A percentile compares a stretch with the other conserved stretches of the same genome.
Conservation (phyloP, 2,329 filamentous ascomycete species). For the Fusarium oligoseptatum region DNA sequence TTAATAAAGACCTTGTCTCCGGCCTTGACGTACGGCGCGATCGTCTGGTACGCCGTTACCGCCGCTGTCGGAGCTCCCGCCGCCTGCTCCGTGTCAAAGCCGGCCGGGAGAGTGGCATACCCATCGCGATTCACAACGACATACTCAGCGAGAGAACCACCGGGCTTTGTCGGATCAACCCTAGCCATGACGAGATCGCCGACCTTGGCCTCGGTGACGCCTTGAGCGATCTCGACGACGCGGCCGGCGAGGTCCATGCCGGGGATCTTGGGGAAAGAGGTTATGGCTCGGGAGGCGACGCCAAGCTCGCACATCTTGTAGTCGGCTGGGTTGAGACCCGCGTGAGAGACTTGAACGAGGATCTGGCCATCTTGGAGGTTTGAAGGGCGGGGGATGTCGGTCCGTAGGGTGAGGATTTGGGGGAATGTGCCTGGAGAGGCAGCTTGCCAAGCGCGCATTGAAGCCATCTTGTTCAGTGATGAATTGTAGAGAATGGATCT, state of each 20-base stretch:
- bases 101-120: constrained; percentile 55
- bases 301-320: constrained; percentile 61
- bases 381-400: constrained; percentile 33
- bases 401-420: constrained; percentile 41
- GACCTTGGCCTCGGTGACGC: constrained; percentile 48
- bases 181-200: constrained; percentile 62
- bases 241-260: constrained; percentile 66
- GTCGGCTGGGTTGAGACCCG: constrained; percentile 63
- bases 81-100: constrained; percentile 57
- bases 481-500: not conserved
- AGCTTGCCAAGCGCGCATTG: constrained; percentile 50
- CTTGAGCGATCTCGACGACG: constrained; percentile 54
- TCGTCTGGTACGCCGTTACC: constrained; percentile 63
- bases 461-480: not conserved
- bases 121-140: constrained; percentile 50
- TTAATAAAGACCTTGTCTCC: constrained; percentile 75
- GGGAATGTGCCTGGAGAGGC: constrained; percentile 44
- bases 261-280: constrained; percentile 57
- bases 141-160: constrained; percentile 61
- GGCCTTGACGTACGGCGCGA: constrained; percentile 60
- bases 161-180: constrained; percentile 44
- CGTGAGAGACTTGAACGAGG: constrained; percentile 59
- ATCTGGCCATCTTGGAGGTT: constrained; percentile 50
- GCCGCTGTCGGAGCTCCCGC: constrained; percentile 60
- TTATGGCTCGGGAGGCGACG: constrained; percentile 50